A percentile compares a stretch with the other conserved stretches of the same genome.
phyloP scores from a whole-genome alignment of 2,329 filamentous ascomycete species.

The Furcasterigmium furcatum region DNA sequence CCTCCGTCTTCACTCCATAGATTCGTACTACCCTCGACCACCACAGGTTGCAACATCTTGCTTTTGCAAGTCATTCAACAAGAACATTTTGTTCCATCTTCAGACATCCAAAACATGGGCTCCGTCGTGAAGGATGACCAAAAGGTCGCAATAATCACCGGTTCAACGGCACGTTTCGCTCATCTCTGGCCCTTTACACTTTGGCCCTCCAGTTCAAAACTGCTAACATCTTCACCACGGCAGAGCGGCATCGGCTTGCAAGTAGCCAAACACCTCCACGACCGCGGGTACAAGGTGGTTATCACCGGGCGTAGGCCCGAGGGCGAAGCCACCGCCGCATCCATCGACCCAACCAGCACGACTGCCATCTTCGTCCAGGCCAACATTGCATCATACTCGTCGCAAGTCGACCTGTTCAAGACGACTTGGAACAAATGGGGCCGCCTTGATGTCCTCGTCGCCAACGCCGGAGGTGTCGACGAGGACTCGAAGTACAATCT shows the following conservation, averaged over 20 bases:
- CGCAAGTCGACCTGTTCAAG: constrained; percentile 38
- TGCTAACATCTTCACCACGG: not conserved
- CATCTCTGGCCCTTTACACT: not conserved
- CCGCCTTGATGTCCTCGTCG: constrained; percentile 36
- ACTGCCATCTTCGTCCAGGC: constrained; percentile 34
- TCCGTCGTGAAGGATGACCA: not conserved
- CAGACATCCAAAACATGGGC: not conserved
- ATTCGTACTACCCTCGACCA: no score
- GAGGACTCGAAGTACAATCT: constrained; percentile 40
- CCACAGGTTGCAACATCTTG: no score
- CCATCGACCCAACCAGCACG: constrained; percentile 27
- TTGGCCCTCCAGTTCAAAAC: not conserved
- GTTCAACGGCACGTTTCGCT: constrained; percentile 26
- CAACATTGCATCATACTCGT: constrained; percentile 40
- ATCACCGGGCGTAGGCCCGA: constrained; percentile 23
- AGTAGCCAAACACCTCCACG: constrained; percentile 25
- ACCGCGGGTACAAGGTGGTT: constrained; percentile 25
- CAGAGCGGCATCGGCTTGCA: constrained; percentile 45
- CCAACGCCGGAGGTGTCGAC: constrained; percentile 44
- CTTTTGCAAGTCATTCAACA: no score
- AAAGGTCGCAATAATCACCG: constrained; percentile 33
- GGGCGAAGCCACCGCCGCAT: constrained; percentile 23
- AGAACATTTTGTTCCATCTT: not conserved
- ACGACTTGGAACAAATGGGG: constrained; percentile 34
- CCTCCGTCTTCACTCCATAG: no score